These are phyloP conservation scores for Leccinum pachyderme DNA, from an alignment of 1,284 basidiomycete genomes.

Conservation along the genomic window DNA sequence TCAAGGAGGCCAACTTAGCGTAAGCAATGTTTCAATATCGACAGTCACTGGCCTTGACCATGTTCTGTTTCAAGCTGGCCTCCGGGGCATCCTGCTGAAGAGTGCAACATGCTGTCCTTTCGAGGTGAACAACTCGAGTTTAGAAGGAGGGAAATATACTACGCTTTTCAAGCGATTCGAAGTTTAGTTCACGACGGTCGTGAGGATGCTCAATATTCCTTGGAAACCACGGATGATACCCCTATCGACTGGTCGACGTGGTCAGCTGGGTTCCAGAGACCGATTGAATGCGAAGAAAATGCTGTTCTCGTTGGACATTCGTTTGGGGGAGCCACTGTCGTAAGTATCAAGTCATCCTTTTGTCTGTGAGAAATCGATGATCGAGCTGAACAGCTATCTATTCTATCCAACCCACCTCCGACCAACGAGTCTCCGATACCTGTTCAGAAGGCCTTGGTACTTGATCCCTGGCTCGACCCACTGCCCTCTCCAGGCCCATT, in stretches of 20 bases:
- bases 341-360: conserved; percentile 35
- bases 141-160: conserved; percentile 65
- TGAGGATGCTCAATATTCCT: conserved; percentile 19
- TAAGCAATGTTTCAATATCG: conserved; percentile 31
- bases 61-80: conserved; percentile 28
- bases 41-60: conserved; percentile 1
- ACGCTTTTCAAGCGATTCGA: conserved; percentile 46
- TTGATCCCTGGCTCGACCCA: conserved; percentile 82
- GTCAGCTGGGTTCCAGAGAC: conserved; percentile 32
- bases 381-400: conserved; percentile 44
- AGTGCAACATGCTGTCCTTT: conserved; percentile 41
- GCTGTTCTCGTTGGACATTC: conserved; percentile 68
- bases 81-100: conserved; percentile 14
- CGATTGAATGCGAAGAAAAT: conserved; percentile 43
- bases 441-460: conserved; percentile 51
- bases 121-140: conserved; percentile 65
- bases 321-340: conserved; percentile 75
- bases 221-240: conserved; percentile 34
- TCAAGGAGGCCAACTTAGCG: conserved; percentile 50
- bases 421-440: conserved; percentile 45
- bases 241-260: conserved; percentile 45
- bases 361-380: background rate
- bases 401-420: conserved; percentile 49
- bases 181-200: conserved; percentile 37
- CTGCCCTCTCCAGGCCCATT: conserved; percentile 54